A percentile compares a stretch with the other conserved stretches of the same genome.
These are phyloP conservation scores for Allium fistulosum DNA, from an alignment of 106 monocot species.

Conservation along the genomic window DNA sequence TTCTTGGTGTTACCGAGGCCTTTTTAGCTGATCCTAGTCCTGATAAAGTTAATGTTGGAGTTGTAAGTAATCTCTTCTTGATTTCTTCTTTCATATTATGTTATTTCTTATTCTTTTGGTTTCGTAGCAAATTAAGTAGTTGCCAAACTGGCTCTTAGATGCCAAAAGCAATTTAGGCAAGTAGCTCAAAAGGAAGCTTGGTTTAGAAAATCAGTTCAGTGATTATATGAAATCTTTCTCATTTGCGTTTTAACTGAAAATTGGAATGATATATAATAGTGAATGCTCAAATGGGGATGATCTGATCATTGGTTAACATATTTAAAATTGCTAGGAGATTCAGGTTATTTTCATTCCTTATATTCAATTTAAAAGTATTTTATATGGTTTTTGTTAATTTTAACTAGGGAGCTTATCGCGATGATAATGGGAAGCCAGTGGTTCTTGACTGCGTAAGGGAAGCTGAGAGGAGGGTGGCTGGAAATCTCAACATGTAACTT, in stretches of 20 bases:
- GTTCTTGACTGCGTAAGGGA: constrained; percentile 91
- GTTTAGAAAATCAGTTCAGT: too few relatives aligned
- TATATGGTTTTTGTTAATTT: constrained; percentile 1
- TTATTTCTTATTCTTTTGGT: neutral
- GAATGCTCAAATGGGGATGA: too few relatives aligned
- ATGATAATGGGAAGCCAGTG: constrained; percentile 95
- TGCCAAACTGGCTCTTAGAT: too few relatives aligned
- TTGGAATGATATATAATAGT: too few relatives aligned
- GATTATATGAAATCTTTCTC: neutral
- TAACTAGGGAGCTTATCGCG: constrained; percentile 89
- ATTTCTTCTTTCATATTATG: neutral
- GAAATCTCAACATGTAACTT: constrained; percentile 62
- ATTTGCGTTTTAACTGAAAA: too few relatives aligned
- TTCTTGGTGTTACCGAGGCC: constrained; percentile 98
- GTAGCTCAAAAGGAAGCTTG: too few relatives aligned
- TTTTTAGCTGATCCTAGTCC: constrained; percentile 90
- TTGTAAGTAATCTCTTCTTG: constrained; percentile 39
- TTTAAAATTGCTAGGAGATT: too few relatives aligned
- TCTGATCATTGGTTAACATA: too few relatives aligned
- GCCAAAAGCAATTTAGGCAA: too few relatives aligned
- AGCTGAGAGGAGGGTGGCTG: constrained; percentile 85
- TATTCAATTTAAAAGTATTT: neutral
- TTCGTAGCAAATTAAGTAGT: neutral
- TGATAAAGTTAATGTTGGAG: constrained; percentile 92
- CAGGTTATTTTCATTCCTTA: neutral